Base-by-base conservation (phyloP, 2,329 filamentous ascomycete genomes). In the Pseudophaeomoniella oleicola region DNA sequence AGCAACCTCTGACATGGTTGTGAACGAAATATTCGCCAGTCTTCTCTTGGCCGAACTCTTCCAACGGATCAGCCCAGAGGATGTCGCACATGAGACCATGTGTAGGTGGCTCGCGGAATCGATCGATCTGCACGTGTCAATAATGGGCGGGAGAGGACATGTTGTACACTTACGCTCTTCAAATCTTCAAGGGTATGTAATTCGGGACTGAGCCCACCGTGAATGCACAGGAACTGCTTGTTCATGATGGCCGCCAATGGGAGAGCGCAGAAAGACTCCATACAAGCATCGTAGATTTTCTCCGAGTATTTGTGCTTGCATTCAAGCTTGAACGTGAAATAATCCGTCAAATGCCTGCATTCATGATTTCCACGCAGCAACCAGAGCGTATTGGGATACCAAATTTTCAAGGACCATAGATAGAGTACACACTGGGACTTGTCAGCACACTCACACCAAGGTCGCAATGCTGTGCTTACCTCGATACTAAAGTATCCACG, bases 281-380 rank as follows among this genome's bases (percentile, higher is more conserved):
- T 93, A 65, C 90, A 96, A 39, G 90, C 88, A 54, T 98, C 88
- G 58, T 98, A 98, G 41, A 98, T 74, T 45, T 74, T 74, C 64
- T 96, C 90, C 19, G 85, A 94, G 64, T 98, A 98, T 62, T 98
- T 98, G 74, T 98, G 90, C 67, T 94, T 94, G 72, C 90, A 98
- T 62, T 98, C 90, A 40, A 98, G 78, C 71, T 98, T 96, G 71
- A 98, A 98, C 42, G 90, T 98, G 65, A 98, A 98, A 71, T 98
- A 98, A 58, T 98, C 90, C 39, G 90, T 98, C 71, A 98, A 72
- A 67, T 98, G 90, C 53, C 90, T 81, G 62, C 90, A 98, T 64
- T 98, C 90, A 65, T 98, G 90, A 44, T 98, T 98, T 48, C 90
- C 90, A 52, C 90, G 83, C 48, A 98, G 75, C 49, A 98, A 71